Evolutionary conservation across 2,329 filamentous ascomycete genomes (phyloP).

Genomic region (Pseudogymnoascus sp.): DNA sequence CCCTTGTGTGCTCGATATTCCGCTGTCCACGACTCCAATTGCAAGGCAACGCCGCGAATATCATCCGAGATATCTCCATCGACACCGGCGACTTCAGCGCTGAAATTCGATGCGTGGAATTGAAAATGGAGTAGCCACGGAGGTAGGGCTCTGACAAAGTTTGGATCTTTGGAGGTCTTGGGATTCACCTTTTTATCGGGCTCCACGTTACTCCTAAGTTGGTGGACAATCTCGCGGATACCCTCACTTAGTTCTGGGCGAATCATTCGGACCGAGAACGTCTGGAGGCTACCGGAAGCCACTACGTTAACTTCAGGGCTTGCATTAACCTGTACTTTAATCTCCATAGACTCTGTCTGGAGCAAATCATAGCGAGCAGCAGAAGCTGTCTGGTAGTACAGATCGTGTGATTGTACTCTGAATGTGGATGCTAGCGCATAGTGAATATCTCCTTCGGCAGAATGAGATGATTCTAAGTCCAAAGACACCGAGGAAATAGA

Average conservation of each 20-base stretch:
- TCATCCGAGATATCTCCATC: slow-evolving; percentile 77
- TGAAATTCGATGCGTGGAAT: slow-evolving; percentile 81
- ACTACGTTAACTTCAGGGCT: slow-evolving; percentile 79
- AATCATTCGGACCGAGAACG: slow-evolving; percentile 81
- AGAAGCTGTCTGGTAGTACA: slow-evolving; percentile 88
- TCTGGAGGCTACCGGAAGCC: slow-evolving; percentile 71
- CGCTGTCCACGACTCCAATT: slow-evolving; percentile 78
- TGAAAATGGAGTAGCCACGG: slow-evolving; percentile 78
- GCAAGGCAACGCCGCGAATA: slow-evolving; percentile 73
- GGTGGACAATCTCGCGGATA: slow-evolving; percentile 80
- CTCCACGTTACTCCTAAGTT: slow-evolving; percentile 65
- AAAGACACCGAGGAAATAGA: slow-evolving; percentile 89
- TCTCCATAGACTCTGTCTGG: slow-evolving; percentile 77
- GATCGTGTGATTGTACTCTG: slow-evolving; percentile 73
- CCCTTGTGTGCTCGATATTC: slow-evolving; percentile 81
- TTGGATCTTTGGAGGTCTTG: slow-evolving; percentile 47
- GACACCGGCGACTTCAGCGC: slow-evolving; percentile 80
- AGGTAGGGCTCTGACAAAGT: slow-evolving; percentile 71
- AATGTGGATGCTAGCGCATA: slow-evolving; percentile 80
- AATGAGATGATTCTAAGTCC: slow-evolving; percentile 94
- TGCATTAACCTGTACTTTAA: slow-evolving; percentile 78
- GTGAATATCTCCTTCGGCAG: slow-evolving; percentile 70
- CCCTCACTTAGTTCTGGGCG: slow-evolving; percentile 89
- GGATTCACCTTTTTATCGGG: slow-evolving; percentile 48
- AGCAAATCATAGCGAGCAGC: slow-evolving; percentile 80